Conservation (phyloP, 164 flowering plant species). For the Kalanchoe fedtschenkoi region DNA sequence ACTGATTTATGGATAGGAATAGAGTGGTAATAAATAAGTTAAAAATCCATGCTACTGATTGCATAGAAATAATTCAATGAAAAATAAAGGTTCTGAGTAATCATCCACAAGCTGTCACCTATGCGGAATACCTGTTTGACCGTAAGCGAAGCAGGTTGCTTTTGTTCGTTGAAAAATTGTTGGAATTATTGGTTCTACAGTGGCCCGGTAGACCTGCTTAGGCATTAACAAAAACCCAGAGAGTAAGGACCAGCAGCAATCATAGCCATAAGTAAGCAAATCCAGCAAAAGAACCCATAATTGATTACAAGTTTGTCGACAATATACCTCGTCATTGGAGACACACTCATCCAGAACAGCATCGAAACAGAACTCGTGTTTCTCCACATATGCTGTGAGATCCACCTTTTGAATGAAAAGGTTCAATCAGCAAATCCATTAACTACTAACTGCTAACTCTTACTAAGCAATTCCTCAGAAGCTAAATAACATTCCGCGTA, state of each 20-base stretch:
- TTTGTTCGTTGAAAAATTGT: slow-evolving; percentile 84
- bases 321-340: slow-evolving; percentile 77
- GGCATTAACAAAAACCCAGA: slow-evolving; percentile 7
- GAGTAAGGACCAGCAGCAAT: background rate
- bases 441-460: background rate
- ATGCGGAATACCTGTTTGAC: slow-evolving; percentile 75
- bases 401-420: slow-evolving; percentile 57
- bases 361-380: slow-evolving; percentile 96
- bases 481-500: background rate
- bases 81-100: background rate
- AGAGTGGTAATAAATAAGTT: background rate
- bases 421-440: slow-evolving; percentile 12
- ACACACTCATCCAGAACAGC: slow-evolving; percentile 88
- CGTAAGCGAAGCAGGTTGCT: slow-evolving; percentile 99
- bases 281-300: background rate
- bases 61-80: background rate
- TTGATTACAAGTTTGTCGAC: background rate
- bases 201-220: slow-evolving; percentile 74
- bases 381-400: slow-evolving; percentile 94
- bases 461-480: background rate
- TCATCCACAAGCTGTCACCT: background rate
- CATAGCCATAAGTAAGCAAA: background rate
- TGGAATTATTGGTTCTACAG: slow-evolving; percentile 93
- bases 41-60: no score
- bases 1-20: background rate